These are phyloP conservation scores for Psidium guajava DNA, from an alignment of 345 rosid genomes.

Conservation along the genomic window DNA sequence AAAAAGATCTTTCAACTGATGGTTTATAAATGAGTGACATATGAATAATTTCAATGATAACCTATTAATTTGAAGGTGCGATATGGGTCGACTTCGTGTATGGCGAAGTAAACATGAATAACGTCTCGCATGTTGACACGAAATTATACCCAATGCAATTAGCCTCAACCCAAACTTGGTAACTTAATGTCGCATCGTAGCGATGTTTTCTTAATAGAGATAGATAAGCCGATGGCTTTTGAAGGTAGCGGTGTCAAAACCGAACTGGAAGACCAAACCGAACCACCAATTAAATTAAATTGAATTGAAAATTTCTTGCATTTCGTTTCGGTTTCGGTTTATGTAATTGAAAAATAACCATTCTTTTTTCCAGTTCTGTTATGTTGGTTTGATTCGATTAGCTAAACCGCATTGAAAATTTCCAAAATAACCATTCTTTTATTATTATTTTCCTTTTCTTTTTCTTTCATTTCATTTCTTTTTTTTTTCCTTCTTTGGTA, in stretches of 20 bases:
- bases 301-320: too few species aligned
- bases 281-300: too few species aligned
- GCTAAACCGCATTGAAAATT: too few species aligned
- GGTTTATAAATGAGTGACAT: background rate
- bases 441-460: too few species aligned
- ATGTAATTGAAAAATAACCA: too few species aligned
- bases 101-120: background rate
- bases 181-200: background rate
- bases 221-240: background rate
- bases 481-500: too few species aligned
- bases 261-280: too few species aligned
- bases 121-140: rapidly evolving
- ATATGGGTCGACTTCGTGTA: background rate
- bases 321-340: too few species aligned
- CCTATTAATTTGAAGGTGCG: background rate
- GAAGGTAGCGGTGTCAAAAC: background rate
- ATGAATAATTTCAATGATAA: background rate
- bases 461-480: too few species aligned
- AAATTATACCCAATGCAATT: background rate
- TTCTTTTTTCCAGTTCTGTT: too few species aligned
- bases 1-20: background rate
- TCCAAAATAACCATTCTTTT: too few species aligned
- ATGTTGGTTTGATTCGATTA: too few species aligned
- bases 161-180: background rate
- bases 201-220: background rate